Evolutionary conservation across 2,329 filamentous ascomycete species (phyloP).

Genomic region (Huntiella bhutanensis): DNA sequence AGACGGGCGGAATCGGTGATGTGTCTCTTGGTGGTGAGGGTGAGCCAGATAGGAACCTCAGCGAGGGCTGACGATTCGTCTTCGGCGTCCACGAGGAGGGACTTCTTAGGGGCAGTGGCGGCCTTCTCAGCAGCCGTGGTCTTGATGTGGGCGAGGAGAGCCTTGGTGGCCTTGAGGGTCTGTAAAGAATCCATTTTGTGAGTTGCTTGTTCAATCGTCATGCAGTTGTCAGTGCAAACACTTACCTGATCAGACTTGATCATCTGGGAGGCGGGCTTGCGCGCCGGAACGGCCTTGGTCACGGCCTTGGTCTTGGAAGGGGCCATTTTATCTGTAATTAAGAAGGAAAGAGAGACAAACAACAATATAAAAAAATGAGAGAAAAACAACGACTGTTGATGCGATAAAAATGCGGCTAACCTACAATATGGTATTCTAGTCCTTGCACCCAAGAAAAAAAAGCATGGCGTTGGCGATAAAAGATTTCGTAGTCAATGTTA

Average conservation of each 20-base stretch:
- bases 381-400: background rate
- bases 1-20: conserved; percentile 55
- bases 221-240: background rate
- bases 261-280: conserved; percentile 1
- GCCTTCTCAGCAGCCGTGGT: conserved; percentile 31
- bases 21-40: conserved; percentile 45
- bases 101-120: conserved; percentile 31
- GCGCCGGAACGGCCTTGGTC: conserved; percentile 1
- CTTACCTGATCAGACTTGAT: conserved; percentile 7
- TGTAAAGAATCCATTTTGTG: conserved; percentile 15
- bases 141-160: conserved; percentile 42
- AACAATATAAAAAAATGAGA: background rate
- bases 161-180: conserved; percentile 44
- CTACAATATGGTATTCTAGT: background rate
- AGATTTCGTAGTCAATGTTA: conserved; percentile 11
- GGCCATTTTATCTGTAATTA: conserved; percentile 5
- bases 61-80: conserved; percentile 17
- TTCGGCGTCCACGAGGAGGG: conserved; percentile 31
- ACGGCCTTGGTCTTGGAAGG: conserved; percentile 5
- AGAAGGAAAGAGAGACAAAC: background rate
- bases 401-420: background rate
- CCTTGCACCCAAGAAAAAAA: background rate
- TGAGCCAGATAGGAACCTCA: conserved; percentile 41
- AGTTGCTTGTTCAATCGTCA: background rate
- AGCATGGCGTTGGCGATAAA: conserved; percentile 8